Conservation (phyloP, 106 monocot genomes). For the Dioscorea dumetorum region DNA sequence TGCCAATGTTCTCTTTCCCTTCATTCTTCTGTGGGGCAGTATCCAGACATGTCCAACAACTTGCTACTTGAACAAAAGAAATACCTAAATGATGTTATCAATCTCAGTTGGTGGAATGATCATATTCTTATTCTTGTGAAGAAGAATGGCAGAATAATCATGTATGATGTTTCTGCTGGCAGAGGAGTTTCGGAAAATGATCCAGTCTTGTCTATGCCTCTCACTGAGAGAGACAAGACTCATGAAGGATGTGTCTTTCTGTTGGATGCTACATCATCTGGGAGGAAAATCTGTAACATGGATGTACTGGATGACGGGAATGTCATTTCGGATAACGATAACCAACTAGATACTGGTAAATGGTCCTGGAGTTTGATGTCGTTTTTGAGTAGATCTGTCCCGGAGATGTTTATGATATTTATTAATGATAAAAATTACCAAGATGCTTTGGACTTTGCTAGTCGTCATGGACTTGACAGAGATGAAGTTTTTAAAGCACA, state of each 20-base stretch:
- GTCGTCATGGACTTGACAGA: slow-evolving; percentile 44
- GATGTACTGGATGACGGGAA: not conserved
- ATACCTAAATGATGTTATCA: slow-evolving; percentile 34
- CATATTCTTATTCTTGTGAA: slow-evolving; percentile 53
- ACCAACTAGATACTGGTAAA: slow-evolving; percentile 16
- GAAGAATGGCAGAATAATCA: slow-evolving; percentile 34
- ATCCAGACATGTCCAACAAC: not conserved
- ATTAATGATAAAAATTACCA: slow-evolving; percentile 46
- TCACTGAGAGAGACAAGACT: slow-evolving; percentile 46
- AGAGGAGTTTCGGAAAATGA: slow-evolving; percentile 36
- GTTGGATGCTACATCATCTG: slow-evolving; percentile 34
- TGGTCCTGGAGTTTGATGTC: slow-evolving; percentile 64
- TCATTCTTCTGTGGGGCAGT: slow-evolving; percentile 25
- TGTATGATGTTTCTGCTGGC: slow-evolving; percentile 44
- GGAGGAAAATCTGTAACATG: slow-evolving; percentile 4
- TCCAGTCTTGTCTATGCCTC: slow-evolving; percentile 25
- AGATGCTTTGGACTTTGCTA: slow-evolving; percentile 64
- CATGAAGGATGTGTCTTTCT: slow-evolving; percentile 47
- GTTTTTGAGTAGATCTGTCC: slow-evolving; percentile 50
- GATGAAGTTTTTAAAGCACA: slow-evolving; percentile 85
- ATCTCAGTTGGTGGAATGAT: slow-evolving; percentile 86
- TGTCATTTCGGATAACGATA: not conserved
- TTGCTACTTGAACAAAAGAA: slow-evolving; percentile 11
- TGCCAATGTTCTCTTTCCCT: slow-evolving; percentile 35
- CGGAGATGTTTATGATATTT: slow-evolving; percentile 67